These are phyloP conservation scores for Lanmaoa pseudosensibilis DNA, from an alignment of 768 basidiomycete genomes.

Conservation along the genomic window DNA sequence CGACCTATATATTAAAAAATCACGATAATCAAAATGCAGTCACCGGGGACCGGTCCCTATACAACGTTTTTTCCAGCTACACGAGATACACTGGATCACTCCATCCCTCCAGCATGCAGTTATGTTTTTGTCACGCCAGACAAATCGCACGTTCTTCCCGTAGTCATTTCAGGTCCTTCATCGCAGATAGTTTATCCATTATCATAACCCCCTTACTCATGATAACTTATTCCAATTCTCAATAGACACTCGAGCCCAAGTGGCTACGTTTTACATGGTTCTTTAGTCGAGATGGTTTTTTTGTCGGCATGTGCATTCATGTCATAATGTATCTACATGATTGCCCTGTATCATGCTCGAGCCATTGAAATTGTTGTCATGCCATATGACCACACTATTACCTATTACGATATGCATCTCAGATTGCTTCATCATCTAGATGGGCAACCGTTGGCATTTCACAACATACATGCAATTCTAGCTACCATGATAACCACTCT, in stretches of 20 bases:
- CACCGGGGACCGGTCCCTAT: slow-evolving; percentile 12
- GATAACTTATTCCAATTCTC: slow-evolving; percentile 18
- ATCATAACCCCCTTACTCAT: slow-evolving; percentile 11
- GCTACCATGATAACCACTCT: no score
- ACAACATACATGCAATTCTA: no score
- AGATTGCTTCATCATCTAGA: no score
- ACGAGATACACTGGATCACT: neutral
- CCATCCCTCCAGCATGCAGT: neutral
- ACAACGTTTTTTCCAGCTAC: neutral
- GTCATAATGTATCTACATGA: neutral
- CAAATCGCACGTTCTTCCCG: neutral
- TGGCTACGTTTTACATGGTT: neutral
- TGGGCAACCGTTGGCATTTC: no score
- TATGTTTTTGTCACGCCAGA: neutral
- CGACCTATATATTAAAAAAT: slow-evolving; percentile 12
- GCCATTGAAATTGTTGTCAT: no score
- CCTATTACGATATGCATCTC: no score
- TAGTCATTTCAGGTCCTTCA: slow-evolving; percentile 1
- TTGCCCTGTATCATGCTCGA: neutral
- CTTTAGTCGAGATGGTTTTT: neutral
- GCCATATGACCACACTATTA: no score
- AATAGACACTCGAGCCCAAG: slow-evolving; percentile 5
- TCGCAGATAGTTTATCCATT: slow-evolving; percentile 24
- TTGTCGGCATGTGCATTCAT: neutral
- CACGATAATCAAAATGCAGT: slow-evolving; percentile 9